phyloP scores from a whole-genome alignment of 805 yeast species.

The Myxozyma sirexii region DNA sequence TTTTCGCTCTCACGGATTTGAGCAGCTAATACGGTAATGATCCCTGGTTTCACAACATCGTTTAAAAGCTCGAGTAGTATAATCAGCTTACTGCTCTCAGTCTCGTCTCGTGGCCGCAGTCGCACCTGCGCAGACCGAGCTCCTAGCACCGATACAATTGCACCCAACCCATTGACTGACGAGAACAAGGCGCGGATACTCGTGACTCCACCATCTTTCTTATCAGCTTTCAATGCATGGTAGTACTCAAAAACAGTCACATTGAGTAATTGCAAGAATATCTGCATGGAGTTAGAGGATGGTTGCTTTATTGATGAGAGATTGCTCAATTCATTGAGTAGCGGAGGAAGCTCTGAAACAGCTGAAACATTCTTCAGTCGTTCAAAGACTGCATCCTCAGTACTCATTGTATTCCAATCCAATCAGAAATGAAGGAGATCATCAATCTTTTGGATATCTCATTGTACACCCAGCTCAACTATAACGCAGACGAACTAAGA shows the following conservation, averaged over 20 bases:
- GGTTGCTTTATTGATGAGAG: neutral
- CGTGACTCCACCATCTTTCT: neutral
- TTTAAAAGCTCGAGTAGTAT: neutral
- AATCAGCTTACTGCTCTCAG: neutral
- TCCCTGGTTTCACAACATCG: constrained; percentile 4
- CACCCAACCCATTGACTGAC: constrained; percentile 12
- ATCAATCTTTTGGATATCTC: neutral
- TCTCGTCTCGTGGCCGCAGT: constrained; percentile 6
- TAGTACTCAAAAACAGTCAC: constrained; percentile 12
- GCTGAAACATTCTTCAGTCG: neutral
- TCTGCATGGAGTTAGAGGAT: neutral
- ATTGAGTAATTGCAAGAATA: constrained; percentile 7
- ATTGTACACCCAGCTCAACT: neutral
- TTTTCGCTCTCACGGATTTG: constrained; percentile 1
- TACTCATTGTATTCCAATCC: neutral
- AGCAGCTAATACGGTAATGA: neutral
- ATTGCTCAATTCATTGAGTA: neutral
- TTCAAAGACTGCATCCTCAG: neutral
- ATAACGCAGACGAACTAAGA: no score
- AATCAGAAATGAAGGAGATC: neutral
- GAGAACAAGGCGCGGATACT: neutral
- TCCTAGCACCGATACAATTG: neutral
- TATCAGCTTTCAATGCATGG: neutral
- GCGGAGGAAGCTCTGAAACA: neutral
- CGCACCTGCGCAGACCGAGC: neutral